These are phyloP conservation scores for Leishmania amazonensis DNA, from an alignment of 208 protist genomes.

Conservation along the genomic window DNA sequence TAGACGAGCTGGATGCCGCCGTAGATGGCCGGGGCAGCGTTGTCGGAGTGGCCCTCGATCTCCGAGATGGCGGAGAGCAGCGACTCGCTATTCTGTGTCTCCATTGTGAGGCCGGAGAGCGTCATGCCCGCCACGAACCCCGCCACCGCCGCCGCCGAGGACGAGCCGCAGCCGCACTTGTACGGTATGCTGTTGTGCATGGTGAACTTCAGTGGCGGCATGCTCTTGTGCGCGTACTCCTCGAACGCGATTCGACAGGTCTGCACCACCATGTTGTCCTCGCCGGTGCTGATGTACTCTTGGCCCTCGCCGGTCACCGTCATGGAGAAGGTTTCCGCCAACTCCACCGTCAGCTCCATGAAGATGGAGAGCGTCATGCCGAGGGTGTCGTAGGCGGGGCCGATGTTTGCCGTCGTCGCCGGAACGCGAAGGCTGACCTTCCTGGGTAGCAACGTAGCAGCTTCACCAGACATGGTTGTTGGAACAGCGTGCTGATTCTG, in stretches of 20 bases:
- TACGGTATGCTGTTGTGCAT: conserved; percentile 93
- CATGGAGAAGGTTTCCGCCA: conserved; percentile 75
- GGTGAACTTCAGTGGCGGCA: conserved; percentile 83
- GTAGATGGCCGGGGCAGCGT: conserved; percentile 93
- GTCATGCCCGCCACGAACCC: conserved; percentile 91
- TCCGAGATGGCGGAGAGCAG: conserved; percentile 82
- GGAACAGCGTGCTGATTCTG: not conserved
- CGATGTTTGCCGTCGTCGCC: conserved; percentile 94
- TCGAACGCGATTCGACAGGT: conserved; percentile 76
- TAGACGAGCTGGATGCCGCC: conserved; percentile 92
- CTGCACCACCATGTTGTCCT: conserved; percentile 88
- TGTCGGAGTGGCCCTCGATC: conserved; percentile 94
- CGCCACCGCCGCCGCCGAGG: conserved; percentile 88
- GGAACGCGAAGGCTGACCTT: conserved; percentile 88
- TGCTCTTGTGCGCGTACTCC: conserved; percentile 70
- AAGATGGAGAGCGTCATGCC: conserved; percentile 93
- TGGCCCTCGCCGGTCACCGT: conserved; percentile 77
- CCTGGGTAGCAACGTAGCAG: conserved; percentile 16
- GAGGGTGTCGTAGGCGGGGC: conserved; percentile 91
- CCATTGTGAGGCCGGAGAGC: conserved; percentile 83
- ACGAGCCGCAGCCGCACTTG: conserved; percentile 90
- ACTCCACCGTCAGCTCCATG: conserved; percentile 89
- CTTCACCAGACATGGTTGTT: not conserved
- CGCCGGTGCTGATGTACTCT: conserved; percentile 64
- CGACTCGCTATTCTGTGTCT: conserved; percentile 64